These are phyloP conservation scores for Lentinula aciculospora DNA, from an alignment of 768 basidiomycete genomes.

Conservation along the genomic window DNA sequence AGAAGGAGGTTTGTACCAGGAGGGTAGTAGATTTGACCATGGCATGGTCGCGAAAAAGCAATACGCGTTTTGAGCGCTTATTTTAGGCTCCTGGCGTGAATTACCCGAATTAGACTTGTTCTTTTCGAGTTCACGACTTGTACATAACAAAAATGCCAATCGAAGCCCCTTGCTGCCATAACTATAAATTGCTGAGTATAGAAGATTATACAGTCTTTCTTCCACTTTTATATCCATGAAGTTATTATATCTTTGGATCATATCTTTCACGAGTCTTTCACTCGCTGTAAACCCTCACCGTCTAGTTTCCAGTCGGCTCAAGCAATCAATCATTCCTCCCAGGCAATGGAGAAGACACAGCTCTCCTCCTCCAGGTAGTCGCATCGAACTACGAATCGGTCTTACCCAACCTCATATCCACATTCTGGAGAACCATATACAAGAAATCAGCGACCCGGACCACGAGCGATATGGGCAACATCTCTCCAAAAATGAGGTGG, in stretches of 20 bases:
- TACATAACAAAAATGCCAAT: not conserved
- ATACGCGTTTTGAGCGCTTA: too few relatives aligned
- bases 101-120: not conserved
- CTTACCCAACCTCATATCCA: constrained; percentile 24
- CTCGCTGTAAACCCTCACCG: not conserved
- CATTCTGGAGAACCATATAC: constrained; percentile 25
- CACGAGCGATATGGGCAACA: constrained; percentile 26
- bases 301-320: not conserved
- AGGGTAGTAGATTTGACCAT: constrained; percentile 2
- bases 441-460: constrained; percentile 25
- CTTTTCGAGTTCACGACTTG: not conserved
- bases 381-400: constrained; percentile 30
- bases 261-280: not conserved
- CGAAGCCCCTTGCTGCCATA: not conserved
- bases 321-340: constrained; percentile 14
- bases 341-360: constrained; percentile 25
- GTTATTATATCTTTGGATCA: not conserved
- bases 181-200: not conserved
- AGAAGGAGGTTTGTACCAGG: constrained; percentile 18
- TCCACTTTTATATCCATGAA: not conserved
- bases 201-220: too few relatives aligned
- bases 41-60: not conserved
- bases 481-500: constrained; percentile 39
- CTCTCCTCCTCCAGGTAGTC: constrained; percentile 20
- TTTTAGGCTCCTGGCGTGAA: not conserved